Base-by-base conservation (phyloP, 1,139 yeast genomes). In the Pichia terricola region DNA sequence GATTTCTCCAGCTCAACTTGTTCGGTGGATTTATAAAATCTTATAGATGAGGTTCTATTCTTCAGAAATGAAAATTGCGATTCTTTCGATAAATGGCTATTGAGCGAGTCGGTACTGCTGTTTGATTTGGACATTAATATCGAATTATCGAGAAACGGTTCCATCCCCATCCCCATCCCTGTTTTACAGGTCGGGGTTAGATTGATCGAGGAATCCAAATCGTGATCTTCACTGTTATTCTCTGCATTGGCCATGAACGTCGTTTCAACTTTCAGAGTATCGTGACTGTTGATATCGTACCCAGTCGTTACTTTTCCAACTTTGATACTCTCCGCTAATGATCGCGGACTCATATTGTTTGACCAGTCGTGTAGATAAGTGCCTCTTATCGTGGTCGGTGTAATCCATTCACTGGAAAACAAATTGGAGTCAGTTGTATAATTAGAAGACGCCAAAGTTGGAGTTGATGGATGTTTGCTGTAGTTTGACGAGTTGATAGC, bases 1-100 rank as follows among this genome's bases (percentile, higher is more conserved):
- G 47, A 45, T 31, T 46, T 40, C 8, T 47, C 65, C 54, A 39
- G 55, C 56, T 45, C 61, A 56, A 45, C 60, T 55, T 55, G 62
- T 38, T 63, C 69, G 62, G 64, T 43, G 5, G 62, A 56, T 51
- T 75, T 75, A 52, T 75, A 75, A 54, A 75, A 75, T 53, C 72
- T 73, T 16, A 75, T 70, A 0, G 79, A 74, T 0, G 79, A 69
- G 48, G 74, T 75, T 46, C 80, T 57, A 7, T 79, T 79, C 3
- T 75, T 72, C 34, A 70, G 70, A 53, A 75, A 75, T 0, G 80
- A 75, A 51, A 75, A 75, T 47, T 69, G 70, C 0, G 77, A 71
- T 4, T 39, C 43, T 10, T 50, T 42, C 4, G 59, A 53, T 9
- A 42, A 27, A 37, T 30, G 32, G 22, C 22, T 16, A 16, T 16